phyloP scores from a whole-genome alignment of 1,139 yeast species.

The Geotrichum aggregatum region DNA sequence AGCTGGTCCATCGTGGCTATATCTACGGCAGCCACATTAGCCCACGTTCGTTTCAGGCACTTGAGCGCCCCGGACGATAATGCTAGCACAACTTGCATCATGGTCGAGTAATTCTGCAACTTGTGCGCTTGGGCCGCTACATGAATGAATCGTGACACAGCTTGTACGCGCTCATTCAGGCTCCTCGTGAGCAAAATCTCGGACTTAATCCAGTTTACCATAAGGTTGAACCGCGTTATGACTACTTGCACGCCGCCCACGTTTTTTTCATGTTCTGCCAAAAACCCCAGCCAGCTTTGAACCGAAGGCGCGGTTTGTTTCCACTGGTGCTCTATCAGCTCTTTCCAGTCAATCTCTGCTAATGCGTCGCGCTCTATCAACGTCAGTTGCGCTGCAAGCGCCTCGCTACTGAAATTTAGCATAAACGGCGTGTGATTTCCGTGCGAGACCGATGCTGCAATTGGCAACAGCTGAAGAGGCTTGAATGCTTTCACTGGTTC shows the following conservation, averaged over 20 bases:
- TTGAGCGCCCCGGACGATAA: constrained; percentile 67
- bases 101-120: constrained; percentile 79
- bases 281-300: constrained; percentile 80
- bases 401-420: constrained; percentile 60
- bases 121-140: constrained; percentile 61
- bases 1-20: constrained; percentile 39
- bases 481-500: constrained; percentile 5
- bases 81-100: constrained; percentile 84
- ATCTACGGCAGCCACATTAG: constrained; percentile 50
- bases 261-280: constrained; percentile 52
- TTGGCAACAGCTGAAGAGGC: constrained; percentile 11
- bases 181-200: constrained; percentile 70
- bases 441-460: constrained; percentile 12
- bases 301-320: constrained; percentile 55
- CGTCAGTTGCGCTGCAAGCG: constrained; percentile 76
- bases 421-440: constrained; percentile 71
- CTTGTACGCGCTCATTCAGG: constrained; percentile 55
- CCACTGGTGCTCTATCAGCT: constrained; percentile 75
- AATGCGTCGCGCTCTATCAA: constrained; percentile 79
- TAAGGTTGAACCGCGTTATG: constrained; percentile 77
- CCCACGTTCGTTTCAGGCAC: constrained; percentile 66
- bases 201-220: constrained; percentile 85
- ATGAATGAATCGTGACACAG: constrained; percentile 80
- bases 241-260: constrained; percentile 72
- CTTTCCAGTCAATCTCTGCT: constrained; percentile 88